Percentiles rank a stretch among this genome's conserved stretches.
Conservation (phyloP, 2,329 filamentous ascomycete genomes). For the Paecilomyces variotii region DNA sequence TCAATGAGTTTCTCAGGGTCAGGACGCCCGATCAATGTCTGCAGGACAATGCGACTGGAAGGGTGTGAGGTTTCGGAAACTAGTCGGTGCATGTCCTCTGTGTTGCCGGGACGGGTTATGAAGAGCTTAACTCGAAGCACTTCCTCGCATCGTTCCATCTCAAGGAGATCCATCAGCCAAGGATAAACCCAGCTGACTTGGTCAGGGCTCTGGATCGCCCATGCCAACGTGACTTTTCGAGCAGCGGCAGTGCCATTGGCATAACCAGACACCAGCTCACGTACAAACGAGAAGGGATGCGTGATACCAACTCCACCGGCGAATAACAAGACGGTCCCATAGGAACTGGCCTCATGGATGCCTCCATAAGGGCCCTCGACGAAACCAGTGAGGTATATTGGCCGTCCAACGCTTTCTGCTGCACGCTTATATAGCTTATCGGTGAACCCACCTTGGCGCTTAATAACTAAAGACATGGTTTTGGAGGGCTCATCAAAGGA, state of each 20-base stretch:
- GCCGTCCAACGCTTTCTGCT: constrained; percentile 36
- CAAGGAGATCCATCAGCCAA: constrained; percentile 66
- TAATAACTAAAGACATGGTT: constrained; percentile 68
- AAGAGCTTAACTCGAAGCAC: constrained; percentile 74
- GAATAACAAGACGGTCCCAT: constrained; percentile 78
- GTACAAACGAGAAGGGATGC: constrained; percentile 77
- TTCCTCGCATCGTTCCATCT: constrained; percentile 65
- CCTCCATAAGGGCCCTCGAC: constrained; percentile 62
- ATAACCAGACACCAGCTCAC: constrained; percentile 59
- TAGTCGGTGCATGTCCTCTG: constrained; percentile 62
- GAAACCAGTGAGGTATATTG: constrained; percentile 36
- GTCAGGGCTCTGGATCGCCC: constrained; percentile 76
- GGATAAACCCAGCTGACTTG: constrained; percentile 80
- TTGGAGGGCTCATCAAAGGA: constrained; percentile 42
- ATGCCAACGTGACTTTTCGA: constrained; percentile 68
- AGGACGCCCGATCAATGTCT: not conserved
- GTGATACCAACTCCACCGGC: constrained; percentile 89
- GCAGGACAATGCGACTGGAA: constrained; percentile 43
- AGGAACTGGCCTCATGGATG: constrained; percentile 75
- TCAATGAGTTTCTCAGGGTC: not conserved
- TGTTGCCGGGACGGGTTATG: constrained; percentile 70
- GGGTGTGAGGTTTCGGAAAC: constrained; percentile 62
- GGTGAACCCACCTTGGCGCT: constrained; percentile 74
- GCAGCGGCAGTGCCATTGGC: constrained; percentile 63
- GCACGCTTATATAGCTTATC: constrained; percentile 64